A percentile compares a stretch with the other conserved stretches of the same genome.
phyloP scores from a whole-genome alignment of 1,284 basidiomycete genomes.

The Trichosporon sp. region DNA sequence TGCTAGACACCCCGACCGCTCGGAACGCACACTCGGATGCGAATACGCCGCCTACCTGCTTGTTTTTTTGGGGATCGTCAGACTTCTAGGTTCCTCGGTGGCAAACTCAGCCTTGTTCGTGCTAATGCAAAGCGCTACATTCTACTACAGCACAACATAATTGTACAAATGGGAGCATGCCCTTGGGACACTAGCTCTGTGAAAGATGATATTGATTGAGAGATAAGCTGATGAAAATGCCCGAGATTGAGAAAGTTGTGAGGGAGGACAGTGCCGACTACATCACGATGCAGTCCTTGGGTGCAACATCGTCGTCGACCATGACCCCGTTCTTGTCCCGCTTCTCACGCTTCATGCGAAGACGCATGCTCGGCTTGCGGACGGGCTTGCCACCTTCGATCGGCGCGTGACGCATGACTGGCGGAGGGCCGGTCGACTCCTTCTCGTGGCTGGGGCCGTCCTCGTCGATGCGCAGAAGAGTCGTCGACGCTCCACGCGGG shows the following conservation, averaged over 20 bases:
- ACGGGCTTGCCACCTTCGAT: conserved; percentile 23
- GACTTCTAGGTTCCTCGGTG: no score
- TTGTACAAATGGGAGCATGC: background rate
- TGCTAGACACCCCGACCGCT: background rate
- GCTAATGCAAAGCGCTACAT: conserved; percentile 18
- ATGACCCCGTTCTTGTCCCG: conserved; percentile 1
- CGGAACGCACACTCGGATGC: background rate
- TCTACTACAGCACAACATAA: conserved; percentile 18
- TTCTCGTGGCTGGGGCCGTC: conserved; percentile 26
- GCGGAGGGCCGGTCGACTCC: background rate
- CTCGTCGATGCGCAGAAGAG: conserved; percentile 34
- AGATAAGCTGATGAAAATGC: conserved; percentile 1
- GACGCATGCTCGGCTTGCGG: conserved; percentile 17
- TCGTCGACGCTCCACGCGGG: conserved; percentile 25
- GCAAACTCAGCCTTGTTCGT: background rate
- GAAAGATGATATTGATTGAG: conserved; percentile 6
- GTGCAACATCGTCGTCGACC: conserved; percentile 10
- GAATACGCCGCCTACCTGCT: background rate
- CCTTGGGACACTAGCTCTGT: background rate
- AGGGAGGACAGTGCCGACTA: background rate
- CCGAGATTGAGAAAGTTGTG: background rate
- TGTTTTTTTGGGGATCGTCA: background rate
- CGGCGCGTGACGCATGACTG: conserved; percentile 20
- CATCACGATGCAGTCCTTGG: conserved; percentile 18
- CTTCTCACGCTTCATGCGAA: conserved; percentile 17